phyloP scores from a whole-genome alignment of 1,284 basidiomycete genomes.

The Apiotrichum gracile region DNA sequence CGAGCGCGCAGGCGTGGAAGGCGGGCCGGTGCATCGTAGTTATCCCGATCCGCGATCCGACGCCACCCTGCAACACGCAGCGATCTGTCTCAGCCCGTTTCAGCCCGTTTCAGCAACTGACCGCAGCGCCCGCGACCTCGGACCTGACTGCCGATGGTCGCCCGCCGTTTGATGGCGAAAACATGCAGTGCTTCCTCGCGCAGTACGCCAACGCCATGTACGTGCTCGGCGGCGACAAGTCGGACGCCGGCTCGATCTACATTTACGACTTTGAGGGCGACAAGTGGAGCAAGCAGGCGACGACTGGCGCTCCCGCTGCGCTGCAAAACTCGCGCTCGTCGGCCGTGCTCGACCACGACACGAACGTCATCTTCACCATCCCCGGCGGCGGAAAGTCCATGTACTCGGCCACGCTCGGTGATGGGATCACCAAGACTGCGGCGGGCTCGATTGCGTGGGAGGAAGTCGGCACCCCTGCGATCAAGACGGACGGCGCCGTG shows the following conservation, averaged over 20 bases:
- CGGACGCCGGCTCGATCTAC: conserved; percentile 54
- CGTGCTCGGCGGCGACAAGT: conserved; percentile 65
- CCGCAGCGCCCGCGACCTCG: conserved; percentile 29
- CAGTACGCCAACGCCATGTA: conserved; percentile 58
- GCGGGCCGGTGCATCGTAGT: too few relatives aligned
- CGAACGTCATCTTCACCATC: conserved; percentile 63
- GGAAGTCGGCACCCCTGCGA: conserved; percentile 53
- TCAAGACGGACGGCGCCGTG: conserved; percentile 39
- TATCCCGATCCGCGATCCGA: too few relatives aligned
- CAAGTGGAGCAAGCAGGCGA: conserved; percentile 45
- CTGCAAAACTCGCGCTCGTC: conserved; percentile 39
- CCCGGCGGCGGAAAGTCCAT: conserved; percentile 21
- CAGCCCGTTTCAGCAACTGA: background rate
- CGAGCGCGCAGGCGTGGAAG: background rate
- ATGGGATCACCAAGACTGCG: conserved; percentile 56
- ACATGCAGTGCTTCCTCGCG: conserved; percentile 45
- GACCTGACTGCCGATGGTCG: conserved; percentile 35
- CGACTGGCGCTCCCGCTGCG: conserved; percentile 32
- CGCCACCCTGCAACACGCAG: too few relatives aligned
- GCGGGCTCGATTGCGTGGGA: conserved; percentile 59
- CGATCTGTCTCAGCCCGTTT: too few relatives aligned
- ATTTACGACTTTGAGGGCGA: conserved; percentile 43
- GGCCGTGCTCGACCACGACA: conserved; percentile 79
- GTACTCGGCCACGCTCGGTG: conserved; percentile 62
- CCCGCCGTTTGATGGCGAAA: conserved; percentile 46